Evolutionary conservation across 306 rosid species (phyloP), one percentile per base, ranked within the genome.

Genomic region (Clitoria ternatea): DNA sequence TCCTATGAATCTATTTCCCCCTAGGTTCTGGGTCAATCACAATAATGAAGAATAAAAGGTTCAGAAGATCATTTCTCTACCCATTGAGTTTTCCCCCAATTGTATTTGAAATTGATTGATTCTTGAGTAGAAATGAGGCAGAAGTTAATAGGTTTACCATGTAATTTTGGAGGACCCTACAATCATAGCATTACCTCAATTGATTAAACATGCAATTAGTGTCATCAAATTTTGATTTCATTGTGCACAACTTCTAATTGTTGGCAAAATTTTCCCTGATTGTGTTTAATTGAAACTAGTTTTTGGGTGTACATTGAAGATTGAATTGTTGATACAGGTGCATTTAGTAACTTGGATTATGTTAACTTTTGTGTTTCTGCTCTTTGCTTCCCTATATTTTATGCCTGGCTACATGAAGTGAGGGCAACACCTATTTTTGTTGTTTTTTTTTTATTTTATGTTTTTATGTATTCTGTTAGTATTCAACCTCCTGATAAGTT

Each of bases 61-160:
- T 67, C 45, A 76, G 83, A 61, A 74, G 79, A 66, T 76, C 12
- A 49, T 76, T 57, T 29, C 86, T 22, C 77, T 44, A 36, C 44
- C 61, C 52, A 27, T 72, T 48, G 61, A 65, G 57, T 33, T 63
- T 30, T 39, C 55, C 32, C 24, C 24, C 60, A 54, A 53, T 81
- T 83, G 90, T 88, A 85, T 81, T 77, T 85, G 83, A 81, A 76
- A 70, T 61, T 73, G 69, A 66, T 84, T 81, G 62, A 53, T 53
- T 53, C 69, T 77, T 82, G 52, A 65, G 70, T 20, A 53, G 76
- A 70, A 30, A 35, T 72, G 69, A 39, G 70, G 73, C 44, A 49
- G 84, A 49, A 68, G 66, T 61, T 37, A 50, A 56, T 75, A 43
- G 47, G 22, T 72, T 74, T 66, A 61, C 74, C 55, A 1, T 71